A percentile compares a stretch with the other conserved stretches of the same genome.
Evolutionary conservation across 176 grass and related monocot genomes (phyloP).

Genomic region (Areca catechu): DNA sequence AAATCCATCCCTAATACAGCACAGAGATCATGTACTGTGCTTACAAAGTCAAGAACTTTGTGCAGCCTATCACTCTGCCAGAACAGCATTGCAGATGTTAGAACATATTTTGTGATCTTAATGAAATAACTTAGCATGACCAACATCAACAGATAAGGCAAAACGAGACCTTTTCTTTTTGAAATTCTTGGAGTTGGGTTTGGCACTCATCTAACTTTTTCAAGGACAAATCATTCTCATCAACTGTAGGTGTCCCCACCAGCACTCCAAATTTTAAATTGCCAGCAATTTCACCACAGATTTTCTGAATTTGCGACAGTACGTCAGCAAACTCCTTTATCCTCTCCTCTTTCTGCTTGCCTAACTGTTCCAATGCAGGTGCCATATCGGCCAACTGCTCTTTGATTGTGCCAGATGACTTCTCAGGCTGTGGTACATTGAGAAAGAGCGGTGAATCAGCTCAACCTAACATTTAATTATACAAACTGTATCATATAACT

Average conservation of each 20-base stretch:
- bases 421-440: conserved; percentile 53
- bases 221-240: conserved; percentile 81
- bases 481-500: too few relatives aligned
- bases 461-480: too few relatives aligned
- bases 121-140: neutral
- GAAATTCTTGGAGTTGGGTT: conserved; percentile 81
- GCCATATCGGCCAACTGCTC: conserved; percentile 82
- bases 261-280: conserved; percentile 60
- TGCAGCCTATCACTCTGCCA: conserved; percentile 77
- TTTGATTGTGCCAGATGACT: conserved; percentile 89
- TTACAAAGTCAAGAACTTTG: conserved; percentile 88
- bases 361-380: conserved; percentile 71
- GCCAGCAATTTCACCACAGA: conserved; percentile 84
- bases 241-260: conserved; percentile 54
- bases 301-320: conserved; percentile 85
- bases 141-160: neutral
- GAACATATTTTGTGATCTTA: too few relatives aligned
- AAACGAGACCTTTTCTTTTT: conserved; percentile 85
- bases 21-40: conserved; percentile 85
- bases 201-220: conserved; percentile 78
- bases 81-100: too few relatives aligned
- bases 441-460: neutral
- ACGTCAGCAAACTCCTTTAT: conserved; percentile 63
- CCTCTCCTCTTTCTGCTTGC: conserved; percentile 78
- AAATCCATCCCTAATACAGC: conserved; percentile 93